These are phyloP conservation scores for Lolium rigidum DNA, from an alignment of 176 grass and related monocot genomes.

Conservation along the genomic window DNA sequence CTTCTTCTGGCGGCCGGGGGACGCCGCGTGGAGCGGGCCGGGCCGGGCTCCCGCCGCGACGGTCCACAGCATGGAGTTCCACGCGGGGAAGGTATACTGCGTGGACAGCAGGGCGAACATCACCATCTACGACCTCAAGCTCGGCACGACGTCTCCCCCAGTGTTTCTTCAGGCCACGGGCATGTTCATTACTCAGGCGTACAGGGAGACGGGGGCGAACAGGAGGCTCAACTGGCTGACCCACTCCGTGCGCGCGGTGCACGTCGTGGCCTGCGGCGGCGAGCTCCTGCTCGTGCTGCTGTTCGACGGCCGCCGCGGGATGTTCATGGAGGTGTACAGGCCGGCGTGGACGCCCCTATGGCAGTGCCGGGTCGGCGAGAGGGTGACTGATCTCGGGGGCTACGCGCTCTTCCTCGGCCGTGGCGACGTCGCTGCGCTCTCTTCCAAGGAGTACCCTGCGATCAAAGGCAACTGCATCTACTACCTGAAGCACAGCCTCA, in stretches of 20 bases:
- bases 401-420: neutral
- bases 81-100: neutral
- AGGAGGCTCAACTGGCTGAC: neutral
- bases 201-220: neutral
- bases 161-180: neutral
- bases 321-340: constrained; percentile 4
- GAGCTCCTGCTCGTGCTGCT: constrained; percentile 2
- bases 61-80: neutral
- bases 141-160: neutral
- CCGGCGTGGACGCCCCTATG: neutral
- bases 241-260: neutral
- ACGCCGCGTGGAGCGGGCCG: neutral
- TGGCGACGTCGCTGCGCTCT: neutral
- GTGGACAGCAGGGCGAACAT: neutral
- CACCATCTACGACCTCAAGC: neutral
- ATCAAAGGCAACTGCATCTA: neutral
- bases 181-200: neutral
- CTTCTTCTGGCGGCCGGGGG: constrained; percentile 10
- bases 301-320: neutral
- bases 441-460: neutral
- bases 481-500: neutral
- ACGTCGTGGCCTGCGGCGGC: neutral
- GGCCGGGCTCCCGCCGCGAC: neutral
- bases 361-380: neutral
- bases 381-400: neutral